These are phyloP conservation scores for Ceratopteris richardii DNA, from an alignment of 75 land plant species.

Conservation along the genomic window DNA sequence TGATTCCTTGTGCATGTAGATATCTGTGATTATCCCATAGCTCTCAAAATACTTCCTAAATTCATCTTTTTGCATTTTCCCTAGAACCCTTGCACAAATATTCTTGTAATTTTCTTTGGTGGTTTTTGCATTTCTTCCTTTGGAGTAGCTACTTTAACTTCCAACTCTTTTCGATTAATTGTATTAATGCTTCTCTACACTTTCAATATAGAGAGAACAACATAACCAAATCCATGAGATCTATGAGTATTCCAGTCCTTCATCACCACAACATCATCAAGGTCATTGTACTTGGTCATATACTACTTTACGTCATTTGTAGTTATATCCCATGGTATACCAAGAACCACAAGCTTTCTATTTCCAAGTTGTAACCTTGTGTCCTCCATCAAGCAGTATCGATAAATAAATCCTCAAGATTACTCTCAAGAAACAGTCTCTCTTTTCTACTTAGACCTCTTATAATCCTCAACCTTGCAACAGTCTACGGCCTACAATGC, in stretches of 20 bases:
- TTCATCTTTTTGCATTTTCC: constrained; percentile 21
- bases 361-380: constrained; percentile 25
- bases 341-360: constrained; percentile 37
- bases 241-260: constrained; percentile 36
- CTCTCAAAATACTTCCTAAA: constrained; percentile 32
- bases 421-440: background rate
- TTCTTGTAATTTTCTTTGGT: constrained; percentile 27
- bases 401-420: background rate
- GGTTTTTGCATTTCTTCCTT: constrained; percentile 38
- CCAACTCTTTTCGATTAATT: constrained; percentile 25
- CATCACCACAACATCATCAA: constrained; percentile 39
- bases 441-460: background rate
- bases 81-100: constrained; percentile 38
- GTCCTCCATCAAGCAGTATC: background rate
- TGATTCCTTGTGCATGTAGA: too few species aligned
- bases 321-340: constrained; percentile 40
- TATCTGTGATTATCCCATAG: too few species aligned
- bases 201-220: constrained; percentile 24
- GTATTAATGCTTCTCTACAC: constrained; percentile 35
- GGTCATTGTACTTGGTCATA: constrained; percentile 29
- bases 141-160: constrained; percentile 42
- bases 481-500: constrained; percentile 1
- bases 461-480: constrained; percentile 3
- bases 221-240: constrained; percentile 42
- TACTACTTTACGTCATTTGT: constrained; percentile 32